Conservation (phyloP, 192 early-diverging fungal species). For the Entophlyctis helioformis region DNA sequence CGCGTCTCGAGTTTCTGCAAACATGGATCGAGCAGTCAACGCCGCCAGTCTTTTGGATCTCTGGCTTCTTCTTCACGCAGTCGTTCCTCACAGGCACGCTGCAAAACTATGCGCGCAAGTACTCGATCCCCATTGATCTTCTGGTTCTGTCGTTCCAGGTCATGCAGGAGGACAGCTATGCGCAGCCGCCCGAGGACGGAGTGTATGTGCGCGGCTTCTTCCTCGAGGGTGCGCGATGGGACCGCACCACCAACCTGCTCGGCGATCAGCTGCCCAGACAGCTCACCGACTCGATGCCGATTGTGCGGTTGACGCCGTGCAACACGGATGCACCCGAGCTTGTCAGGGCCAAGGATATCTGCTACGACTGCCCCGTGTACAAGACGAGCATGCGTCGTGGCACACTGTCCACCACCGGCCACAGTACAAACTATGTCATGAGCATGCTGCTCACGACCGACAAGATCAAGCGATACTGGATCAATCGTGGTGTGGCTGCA, state of each 20-base stretch:
- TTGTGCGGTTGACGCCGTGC: slow-evolving; percentile 35
- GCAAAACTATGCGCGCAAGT: slow-evolving; percentile 53
- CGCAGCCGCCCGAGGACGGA: slow-evolving; percentile 31
- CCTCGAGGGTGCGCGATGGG: slow-evolving; percentile 51
- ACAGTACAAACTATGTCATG: slow-evolving; percentile 50
- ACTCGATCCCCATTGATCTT: slow-evolving; percentile 51
- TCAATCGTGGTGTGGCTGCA: slow-evolving; percentile 38
- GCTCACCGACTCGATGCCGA: slow-evolving; percentile 42
- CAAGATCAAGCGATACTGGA: slow-evolving; percentile 32
- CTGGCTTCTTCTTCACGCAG: slow-evolving; percentile 54
- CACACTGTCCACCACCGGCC: slow-evolving; percentile 48
- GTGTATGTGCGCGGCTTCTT: slow-evolving; percentile 45
- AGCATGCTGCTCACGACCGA: slow-evolving; percentile 28
- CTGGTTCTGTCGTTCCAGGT: slow-evolving; percentile 40
- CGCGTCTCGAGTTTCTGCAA: slow-evolving; percentile 40
- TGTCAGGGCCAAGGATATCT: slow-evolving; percentile 7
- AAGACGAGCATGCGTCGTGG: slow-evolving; percentile 46
- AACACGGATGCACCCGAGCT: slow-evolving; percentile 29
- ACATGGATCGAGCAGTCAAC: slow-evolving; percentile 37
- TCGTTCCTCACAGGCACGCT: slow-evolving; percentile 52
- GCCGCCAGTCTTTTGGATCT: slow-evolving; percentile 50
- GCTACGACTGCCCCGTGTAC: slow-evolving; percentile 49
- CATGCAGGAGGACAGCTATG: slow-evolving; percentile 21
- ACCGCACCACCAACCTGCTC: slow-evolving; percentile 18
- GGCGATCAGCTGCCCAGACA: slow-evolving; percentile 39